Conservation (phyloP, 495 filamentous ascomycete species). For the Hypoxylon intermedium region DNA sequence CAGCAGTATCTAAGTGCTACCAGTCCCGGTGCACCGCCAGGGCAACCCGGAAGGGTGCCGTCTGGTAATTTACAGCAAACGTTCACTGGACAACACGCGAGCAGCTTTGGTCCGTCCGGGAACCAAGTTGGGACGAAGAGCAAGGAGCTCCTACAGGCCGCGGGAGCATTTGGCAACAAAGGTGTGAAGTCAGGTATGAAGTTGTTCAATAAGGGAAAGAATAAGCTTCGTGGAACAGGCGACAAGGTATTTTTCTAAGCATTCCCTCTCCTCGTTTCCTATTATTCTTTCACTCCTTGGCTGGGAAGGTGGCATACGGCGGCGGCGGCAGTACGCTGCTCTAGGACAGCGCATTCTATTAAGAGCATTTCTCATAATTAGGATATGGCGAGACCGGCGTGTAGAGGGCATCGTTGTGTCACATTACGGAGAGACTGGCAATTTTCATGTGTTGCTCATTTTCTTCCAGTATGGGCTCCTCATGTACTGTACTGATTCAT, state of each 20-base stretch:
- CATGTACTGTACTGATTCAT: constrained; percentile 20
- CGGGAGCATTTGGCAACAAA: constrained; percentile 58
- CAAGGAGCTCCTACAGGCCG: constrained; percentile 83
- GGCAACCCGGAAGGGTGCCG: constrained; percentile 22
- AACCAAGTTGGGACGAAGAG: constrained; percentile 72
- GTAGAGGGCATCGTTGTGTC: background rate
- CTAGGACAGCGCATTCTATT: constrained; percentile 9
- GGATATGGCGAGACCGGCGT: background rate
- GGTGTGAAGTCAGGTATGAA: constrained; percentile 77
- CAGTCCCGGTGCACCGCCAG: constrained; percentile 35
- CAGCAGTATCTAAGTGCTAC: constrained; percentile 53
- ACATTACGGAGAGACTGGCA: background rate
- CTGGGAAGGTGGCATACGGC: constrained; percentile 15
- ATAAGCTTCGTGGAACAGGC: constrained; percentile 71
- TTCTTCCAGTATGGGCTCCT: constrained; percentile 14
- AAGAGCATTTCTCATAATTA: constrained; percentile 16
- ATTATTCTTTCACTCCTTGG: constrained; percentile 25
- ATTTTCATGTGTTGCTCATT: background rate
- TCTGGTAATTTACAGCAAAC: constrained; percentile 36
- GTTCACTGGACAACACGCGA: constrained; percentile 35
- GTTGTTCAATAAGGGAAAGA: constrained; percentile 84
- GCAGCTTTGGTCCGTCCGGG: constrained; percentile 47
- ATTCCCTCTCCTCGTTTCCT: constrained; percentile 43
- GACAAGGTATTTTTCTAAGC: constrained; percentile 79
- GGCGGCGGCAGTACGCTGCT: constrained; percentile 17